These are phyloP conservation scores for Rhizoclosmatium globosum DNA, from an alignment of 192 early-diverging fungal species.

Conservation along the genomic window DNA sequence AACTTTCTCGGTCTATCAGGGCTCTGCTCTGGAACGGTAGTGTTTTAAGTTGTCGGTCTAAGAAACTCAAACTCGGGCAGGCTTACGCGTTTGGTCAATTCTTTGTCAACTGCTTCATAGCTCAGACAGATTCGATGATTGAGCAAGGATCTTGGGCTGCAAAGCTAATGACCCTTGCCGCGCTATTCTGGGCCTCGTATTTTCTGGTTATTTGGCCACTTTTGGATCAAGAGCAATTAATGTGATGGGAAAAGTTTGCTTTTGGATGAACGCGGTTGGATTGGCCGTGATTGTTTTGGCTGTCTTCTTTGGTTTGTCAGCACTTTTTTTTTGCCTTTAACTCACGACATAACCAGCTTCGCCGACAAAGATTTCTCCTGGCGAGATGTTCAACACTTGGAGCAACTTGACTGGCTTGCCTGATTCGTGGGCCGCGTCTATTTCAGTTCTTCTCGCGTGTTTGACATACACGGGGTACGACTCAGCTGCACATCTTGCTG, in stretches of 20 bases:
- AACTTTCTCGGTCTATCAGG: slow-evolving; percentile 34
- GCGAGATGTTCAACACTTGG: slow-evolving; percentile 30
- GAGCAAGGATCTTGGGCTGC: slow-evolving; percentile 1
- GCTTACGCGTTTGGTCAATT: slow-evolving; percentile 44
- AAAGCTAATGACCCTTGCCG: slow-evolving; percentile 26
- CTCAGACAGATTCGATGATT: slow-evolving; percentile 2
- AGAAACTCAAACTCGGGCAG: not conserved
- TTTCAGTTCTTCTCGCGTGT: slow-evolving; percentile 36
- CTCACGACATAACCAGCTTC: slow-evolving; percentile 7
- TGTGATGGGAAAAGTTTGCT: slow-evolving; percentile 34
- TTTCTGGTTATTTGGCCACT: slow-evolving; percentile 8
- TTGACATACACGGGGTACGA: slow-evolving; percentile 42
- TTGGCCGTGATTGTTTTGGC: slow-evolving; percentile 23
- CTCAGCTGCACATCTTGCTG: slow-evolving; percentile 35
- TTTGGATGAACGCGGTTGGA: slow-evolving; percentile 39
- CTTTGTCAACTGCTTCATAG: slow-evolving; percentile 34
- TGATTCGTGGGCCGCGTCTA: slow-evolving; percentile 33
- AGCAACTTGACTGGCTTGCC: slow-evolving; percentile 39
- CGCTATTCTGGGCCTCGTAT: not conserved
- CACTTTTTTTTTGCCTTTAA: not conserved
- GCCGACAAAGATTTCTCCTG: slow-evolving; percentile 25
- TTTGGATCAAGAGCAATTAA: slow-evolving; percentile 20
- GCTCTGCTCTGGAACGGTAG: slow-evolving; percentile 22
- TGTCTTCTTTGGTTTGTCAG: slow-evolving; percentile 14
- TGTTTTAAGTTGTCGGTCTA: not conserved